phyloP scores from a whole-genome alignment of 805 yeast genomes.

The Lachancea thermotolerans region DNA sequence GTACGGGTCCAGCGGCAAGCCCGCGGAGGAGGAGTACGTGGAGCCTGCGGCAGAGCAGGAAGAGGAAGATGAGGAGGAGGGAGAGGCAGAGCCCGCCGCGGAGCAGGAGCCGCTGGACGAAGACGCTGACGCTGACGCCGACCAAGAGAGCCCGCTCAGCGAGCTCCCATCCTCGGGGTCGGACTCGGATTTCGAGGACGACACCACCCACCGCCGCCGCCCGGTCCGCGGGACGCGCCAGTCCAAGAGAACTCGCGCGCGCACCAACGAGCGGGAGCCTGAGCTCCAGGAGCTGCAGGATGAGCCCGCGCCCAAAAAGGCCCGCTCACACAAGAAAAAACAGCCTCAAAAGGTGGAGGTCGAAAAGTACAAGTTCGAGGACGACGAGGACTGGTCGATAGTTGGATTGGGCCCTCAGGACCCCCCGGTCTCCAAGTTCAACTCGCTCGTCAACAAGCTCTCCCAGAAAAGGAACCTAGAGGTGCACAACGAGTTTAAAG shows the following conservation, averaged over 20 bases:
- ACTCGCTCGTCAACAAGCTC: constrained; percentile 23
- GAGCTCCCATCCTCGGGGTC: constrained; percentile 18
- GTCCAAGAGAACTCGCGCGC: constrained; percentile 19
- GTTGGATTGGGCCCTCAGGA: constrained; percentile 33
- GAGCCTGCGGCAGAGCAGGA: constrained; percentile 19
- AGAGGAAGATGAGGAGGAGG: too few relatives aligned
- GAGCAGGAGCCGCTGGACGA: constrained; percentile 10
- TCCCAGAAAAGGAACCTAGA: constrained; percentile 26
- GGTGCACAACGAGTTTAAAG: constrained; percentile 23
- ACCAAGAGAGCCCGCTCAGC: constrained; percentile 11
- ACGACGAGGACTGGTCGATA: constrained; percentile 29
- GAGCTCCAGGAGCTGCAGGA: constrained; percentile 19
- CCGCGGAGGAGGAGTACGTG: constrained; percentile 27
- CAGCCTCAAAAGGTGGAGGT: constrained; percentile 9
- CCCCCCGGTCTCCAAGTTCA: constrained; percentile 12
- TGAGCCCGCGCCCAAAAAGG: constrained; percentile 6
- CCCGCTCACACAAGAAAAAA: constrained; percentile 9
- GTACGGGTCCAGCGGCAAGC: constrained; percentile 29
- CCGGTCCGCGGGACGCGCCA: background rate
- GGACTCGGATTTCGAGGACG: constrained; percentile 7
- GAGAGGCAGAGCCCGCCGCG: too few relatives aligned
- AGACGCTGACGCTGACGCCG: constrained; percentile 14
- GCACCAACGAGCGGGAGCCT: constrained; percentile 16
- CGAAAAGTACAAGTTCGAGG: constrained; percentile 23
- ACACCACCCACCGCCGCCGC: background rate